phyloP scores from a whole-genome alignment of 345 rosid genomes.

The Atalantia buxifolia region DNA sequence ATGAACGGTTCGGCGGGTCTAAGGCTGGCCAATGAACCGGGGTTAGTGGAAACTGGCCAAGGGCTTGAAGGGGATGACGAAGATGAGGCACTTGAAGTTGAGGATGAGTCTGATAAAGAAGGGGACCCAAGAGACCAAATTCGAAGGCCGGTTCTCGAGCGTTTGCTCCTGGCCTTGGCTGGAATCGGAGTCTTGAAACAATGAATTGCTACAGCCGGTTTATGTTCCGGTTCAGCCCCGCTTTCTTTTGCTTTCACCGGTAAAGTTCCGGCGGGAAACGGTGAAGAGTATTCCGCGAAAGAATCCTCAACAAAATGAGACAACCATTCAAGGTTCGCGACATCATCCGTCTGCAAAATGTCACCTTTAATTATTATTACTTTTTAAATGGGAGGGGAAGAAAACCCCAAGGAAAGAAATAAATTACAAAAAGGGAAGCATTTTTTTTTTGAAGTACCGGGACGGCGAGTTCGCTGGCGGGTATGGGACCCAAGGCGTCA shows the following conservation, averaged over 20 bases:
- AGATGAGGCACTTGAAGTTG: constrained; percentile 40
- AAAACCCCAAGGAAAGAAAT: not conserved
- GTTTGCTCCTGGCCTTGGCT: constrained; percentile 84
- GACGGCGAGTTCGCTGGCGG: constrained; percentile 52
- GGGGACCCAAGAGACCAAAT: constrained; percentile 64
- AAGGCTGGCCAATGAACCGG: constrained; percentile 4
- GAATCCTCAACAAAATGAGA: constrained; percentile 88
- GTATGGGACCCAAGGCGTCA: constrained; percentile 41
- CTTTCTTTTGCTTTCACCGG: constrained; percentile 29
- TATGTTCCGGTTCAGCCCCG: constrained; percentile 22
- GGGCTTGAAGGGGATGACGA: constrained; percentile 31
- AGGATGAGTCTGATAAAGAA: constrained; percentile 43
- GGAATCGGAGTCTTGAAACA: constrained; percentile 50
- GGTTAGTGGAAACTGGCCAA: constrained; percentile 19
- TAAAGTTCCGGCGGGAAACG: constrained; percentile 32
- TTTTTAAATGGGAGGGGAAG: too few species aligned
- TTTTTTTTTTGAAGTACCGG: constrained; percentile 41
- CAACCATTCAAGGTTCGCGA: constrained; percentile 76
- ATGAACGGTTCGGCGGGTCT: constrained; percentile 21
- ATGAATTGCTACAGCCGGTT: constrained; percentile 7
- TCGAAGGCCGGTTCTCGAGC: constrained; percentile 51
- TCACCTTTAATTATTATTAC: not conserved
- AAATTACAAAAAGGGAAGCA: not conserved
- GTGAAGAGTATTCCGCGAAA: constrained; percentile 52
- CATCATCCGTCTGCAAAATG: constrained; percentile 58